Conservation (phyloP, 2,329 filamentous ascomycete genomes). For the Calonectria hongkongensis region DNA sequence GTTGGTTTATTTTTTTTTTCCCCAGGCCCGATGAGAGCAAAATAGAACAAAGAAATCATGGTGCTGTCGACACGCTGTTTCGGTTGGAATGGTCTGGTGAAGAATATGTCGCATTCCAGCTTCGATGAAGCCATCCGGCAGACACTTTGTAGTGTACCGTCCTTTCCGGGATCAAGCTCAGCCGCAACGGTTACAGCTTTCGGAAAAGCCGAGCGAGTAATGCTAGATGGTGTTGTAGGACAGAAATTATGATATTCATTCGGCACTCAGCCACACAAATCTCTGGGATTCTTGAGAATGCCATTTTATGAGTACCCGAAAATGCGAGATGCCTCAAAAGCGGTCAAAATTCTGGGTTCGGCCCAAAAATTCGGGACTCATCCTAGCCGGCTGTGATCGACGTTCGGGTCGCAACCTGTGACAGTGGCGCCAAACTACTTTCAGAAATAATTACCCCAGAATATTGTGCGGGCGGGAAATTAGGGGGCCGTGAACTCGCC, state of each 20-base stretch:
- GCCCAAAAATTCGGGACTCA: background rate
- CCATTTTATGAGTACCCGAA: background rate
- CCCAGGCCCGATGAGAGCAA: too few relatives aligned
- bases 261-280: background rate
- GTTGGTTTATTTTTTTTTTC: too few relatives aligned
- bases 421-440: background rate
- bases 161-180: background rate
- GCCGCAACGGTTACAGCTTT: background rate
- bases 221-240: background rate
- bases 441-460: background rate
- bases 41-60: too few relatives aligned
- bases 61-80: too few relatives aligned
- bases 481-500: too few relatives aligned
- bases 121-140: too few relatives aligned
- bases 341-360: background rate
- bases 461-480: background rate
- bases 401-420: background rate
- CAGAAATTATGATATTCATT: background rate
- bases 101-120: too few relatives aligned
- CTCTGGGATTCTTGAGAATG: background rate
- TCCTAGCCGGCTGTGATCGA: background rate
- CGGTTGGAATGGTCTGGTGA: too few relatives aligned
- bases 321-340: background rate
- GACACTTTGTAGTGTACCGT: too few relatives aligned
- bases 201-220: background rate